Conservation (phyloP, 1,284 basidiomycete genomes). For the Leccinum ponderosum region DNA sequence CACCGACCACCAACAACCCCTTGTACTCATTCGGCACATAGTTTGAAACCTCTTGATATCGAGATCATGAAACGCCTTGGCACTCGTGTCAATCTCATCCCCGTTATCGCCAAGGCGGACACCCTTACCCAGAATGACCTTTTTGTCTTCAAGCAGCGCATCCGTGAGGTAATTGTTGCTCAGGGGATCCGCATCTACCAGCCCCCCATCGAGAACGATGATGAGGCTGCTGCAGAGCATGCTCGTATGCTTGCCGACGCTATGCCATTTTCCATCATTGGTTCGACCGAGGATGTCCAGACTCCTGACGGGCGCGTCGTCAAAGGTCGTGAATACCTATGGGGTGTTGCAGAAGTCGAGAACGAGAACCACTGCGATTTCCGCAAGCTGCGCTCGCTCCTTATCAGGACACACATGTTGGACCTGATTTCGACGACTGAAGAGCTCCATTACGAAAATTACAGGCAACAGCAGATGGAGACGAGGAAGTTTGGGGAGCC, state of each 20-base stretch:
- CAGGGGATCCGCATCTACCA: constrained; percentile 96
- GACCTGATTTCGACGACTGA: constrained; percentile 97
- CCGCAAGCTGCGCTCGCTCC: constrained; percentile 93
- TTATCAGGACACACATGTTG: constrained; percentile 99
- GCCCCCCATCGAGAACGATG: constrained; percentile 91
- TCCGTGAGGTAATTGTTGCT: constrained; percentile 87
- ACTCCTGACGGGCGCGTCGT: constrained; percentile 91
- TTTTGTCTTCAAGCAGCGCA: constrained; percentile 89
- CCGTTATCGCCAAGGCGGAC: constrained; percentile 94
- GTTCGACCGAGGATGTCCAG: constrained; percentile 92
- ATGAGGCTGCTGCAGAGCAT: constrained; percentile 86
- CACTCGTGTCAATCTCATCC: constrained; percentile 95
- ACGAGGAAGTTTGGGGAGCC: constrained; percentile 99
- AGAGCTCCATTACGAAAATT: constrained; percentile 97
- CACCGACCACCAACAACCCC: neutral
- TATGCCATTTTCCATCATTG: constrained; percentile 99
- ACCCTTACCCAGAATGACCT: constrained; percentile 95
- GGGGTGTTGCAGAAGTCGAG: constrained; percentile 99
- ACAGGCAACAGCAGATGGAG: constrained; percentile 99
- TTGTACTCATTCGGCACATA: constrained; percentile 32
- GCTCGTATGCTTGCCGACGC: constrained; percentile 85
- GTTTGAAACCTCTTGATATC: constrained; percentile 96
- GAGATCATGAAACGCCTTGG: constrained; percentile 97
- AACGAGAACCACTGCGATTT: constrained; percentile 99
- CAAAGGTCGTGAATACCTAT: constrained; percentile 98